These are phyloP conservation scores for Pleurotus sapidus DNA, from an alignment of 768 basidiomycete species.

Conservation along the genomic window DNA sequence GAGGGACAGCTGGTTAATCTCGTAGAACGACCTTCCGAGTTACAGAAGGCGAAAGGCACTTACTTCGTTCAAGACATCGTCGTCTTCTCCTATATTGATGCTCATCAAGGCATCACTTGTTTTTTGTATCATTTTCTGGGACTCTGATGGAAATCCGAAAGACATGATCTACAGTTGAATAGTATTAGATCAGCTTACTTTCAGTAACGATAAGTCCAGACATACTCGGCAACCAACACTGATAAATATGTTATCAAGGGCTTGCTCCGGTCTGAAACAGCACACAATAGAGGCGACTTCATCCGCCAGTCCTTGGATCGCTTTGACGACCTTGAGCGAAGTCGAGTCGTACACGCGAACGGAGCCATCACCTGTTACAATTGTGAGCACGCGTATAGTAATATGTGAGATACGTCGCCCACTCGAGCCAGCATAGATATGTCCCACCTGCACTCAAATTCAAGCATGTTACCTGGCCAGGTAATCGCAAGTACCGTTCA, in stretches of 20 bases:
- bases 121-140: constrained; percentile 50
- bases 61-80: constrained; percentile 72
- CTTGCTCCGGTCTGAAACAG: constrained; percentile 34
- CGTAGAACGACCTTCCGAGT: background rate
- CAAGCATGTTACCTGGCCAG: constrained; percentile 4
- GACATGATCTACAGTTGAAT: constrained; percentile 33
- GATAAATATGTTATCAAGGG: constrained; percentile 57
- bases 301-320: constrained; percentile 49
- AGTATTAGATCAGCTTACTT: background rate
- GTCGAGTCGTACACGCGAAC: constrained; percentile 64
- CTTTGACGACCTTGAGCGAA: constrained; percentile 58
- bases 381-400: background rate
- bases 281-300: constrained; percentile 67
- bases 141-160: constrained; percentile 36
- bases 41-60: constrained; percentile 13
- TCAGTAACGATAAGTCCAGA: background rate
- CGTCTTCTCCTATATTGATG: constrained; percentile 48
- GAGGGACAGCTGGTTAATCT: constrained; percentile 58
- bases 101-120: constrained; percentile 42
- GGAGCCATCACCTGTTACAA: constrained; percentile 64
- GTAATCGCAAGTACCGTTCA: background rate
- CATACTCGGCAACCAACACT: constrained; percentile 61
- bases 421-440: constrained; percentile 66
- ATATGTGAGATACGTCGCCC: constrained; percentile 9
- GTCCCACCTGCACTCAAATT: constrained; percentile 14